These are phyloP conservation scores for Phytophthora syringae DNA, from an alignment of 352 stramenopile species.

Conservation along the genomic window DNA sequence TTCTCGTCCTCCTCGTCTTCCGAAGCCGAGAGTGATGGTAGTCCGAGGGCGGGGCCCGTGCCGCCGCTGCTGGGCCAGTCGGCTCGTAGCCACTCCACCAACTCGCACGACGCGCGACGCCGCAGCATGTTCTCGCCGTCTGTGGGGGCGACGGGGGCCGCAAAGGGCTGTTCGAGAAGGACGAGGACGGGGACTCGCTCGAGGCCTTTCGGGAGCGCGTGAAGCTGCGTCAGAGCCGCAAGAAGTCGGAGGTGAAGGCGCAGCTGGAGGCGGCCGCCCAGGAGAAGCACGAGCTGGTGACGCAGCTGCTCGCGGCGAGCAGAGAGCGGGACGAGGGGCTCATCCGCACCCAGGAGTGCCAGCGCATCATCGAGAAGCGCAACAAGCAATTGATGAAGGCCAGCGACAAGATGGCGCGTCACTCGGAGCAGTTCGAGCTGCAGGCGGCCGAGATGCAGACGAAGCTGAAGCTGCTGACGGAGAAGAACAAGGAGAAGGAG, in stretches of 20 bases:
- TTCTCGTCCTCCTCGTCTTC: slow-evolving; percentile 51
- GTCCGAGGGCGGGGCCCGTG: slow-evolving; percentile 10
- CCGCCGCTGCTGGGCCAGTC: slow-evolving; percentile 21
- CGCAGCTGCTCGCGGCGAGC: slow-evolving; percentile 34
- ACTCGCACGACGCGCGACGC: slow-evolving; percentile 37
- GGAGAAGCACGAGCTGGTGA: slow-evolving; percentile 41
- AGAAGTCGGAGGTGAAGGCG: slow-evolving; percentile 66
- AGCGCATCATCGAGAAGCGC: slow-evolving; percentile 86
- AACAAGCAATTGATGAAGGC: slow-evolving; percentile 88
- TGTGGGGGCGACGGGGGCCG: slow-evolving; percentile 39
- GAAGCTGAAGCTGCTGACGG: slow-evolving; percentile 38
- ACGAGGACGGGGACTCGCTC: slow-evolving; percentile 77
- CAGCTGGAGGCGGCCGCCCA: slow-evolving; percentile 53
- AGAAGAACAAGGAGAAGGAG: slow-evolving; percentile 51
- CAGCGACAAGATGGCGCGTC: slow-evolving; percentile 70
- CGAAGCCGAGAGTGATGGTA: slow-evolving; percentile 22
- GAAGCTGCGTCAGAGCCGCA: slow-evolving; percentile 74
- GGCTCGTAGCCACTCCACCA: slow-evolving; percentile 33
- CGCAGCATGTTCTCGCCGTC: slow-evolving; percentile 52
- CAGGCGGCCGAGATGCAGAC: slow-evolving; percentile 55
- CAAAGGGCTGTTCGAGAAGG: slow-evolving; percentile 78
- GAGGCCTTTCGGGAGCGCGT: slow-evolving; percentile 75
- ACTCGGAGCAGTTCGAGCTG: slow-evolving; percentile 69
- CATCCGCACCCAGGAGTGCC: slow-evolving; percentile 82
- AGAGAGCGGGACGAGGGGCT: slow-evolving; percentile 67